Percentiles rank a stretch among this genome's conserved stretches.
Conservation (phyloP, 257 asterid genomes). For the Nemophila menziesii region DNA sequence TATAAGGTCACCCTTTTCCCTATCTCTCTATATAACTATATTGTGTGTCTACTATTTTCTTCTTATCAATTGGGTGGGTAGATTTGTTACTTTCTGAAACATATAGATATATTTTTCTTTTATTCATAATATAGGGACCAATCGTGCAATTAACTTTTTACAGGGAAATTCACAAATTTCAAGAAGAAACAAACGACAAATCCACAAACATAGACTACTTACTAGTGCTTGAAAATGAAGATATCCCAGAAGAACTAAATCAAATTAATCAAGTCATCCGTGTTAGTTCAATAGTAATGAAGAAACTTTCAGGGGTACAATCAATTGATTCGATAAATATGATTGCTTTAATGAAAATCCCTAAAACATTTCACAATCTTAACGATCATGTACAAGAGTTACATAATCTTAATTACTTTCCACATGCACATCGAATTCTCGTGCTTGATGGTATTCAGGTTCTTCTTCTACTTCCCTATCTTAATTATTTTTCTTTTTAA, state of each 20-base stretch:
- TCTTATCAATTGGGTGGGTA: not conserved
- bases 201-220: constrained; percentile 49
- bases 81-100: too few species aligned
- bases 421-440: constrained; percentile 55
- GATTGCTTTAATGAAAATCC: constrained; percentile 68
- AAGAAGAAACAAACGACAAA: constrained; percentile 20
- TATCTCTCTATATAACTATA: too few species aligned
- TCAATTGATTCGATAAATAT: constrained; percentile 62
- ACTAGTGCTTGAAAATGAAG: constrained; percentile 47
- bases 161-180: constrained; percentile 68
- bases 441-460: constrained; percentile 97
- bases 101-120: not conserved
- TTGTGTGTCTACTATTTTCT: not conserved
- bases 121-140: too few species aligned
- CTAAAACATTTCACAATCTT: constrained; percentile 45
- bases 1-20: constrained; percentile 41
- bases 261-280: constrained; percentile 25
- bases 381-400: constrained; percentile 20
- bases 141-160: not conserved
- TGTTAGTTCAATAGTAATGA: constrained; percentile 60
- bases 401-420: constrained; percentile 35
- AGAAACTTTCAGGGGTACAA: constrained; percentile 71
- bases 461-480: constrained; percentile 3
- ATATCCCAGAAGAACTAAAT: constrained; percentile 47
- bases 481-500: not conserved